phyloP scores from a whole-genome alignment of 2,329 filamentous ascomycete species.

The Colletotrichum sp. region DNA sequence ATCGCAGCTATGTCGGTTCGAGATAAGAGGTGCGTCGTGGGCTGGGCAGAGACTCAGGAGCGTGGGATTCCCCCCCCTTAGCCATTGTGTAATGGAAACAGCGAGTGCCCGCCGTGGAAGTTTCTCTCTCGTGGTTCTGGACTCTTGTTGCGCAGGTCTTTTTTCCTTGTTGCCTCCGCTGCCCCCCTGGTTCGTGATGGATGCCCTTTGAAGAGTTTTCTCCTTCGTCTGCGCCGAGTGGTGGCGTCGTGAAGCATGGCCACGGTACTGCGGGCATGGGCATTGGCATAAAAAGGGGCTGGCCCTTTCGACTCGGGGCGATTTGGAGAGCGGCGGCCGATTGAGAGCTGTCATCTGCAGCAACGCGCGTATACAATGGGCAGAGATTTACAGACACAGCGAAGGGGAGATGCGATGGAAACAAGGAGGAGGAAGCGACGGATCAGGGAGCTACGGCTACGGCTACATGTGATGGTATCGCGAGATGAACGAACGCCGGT shows the following conservation, averaged over 20 bases:
- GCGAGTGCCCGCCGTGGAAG: conserved; percentile 4
- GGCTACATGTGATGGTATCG: conserved; percentile 9
- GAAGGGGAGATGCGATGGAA: background rate
- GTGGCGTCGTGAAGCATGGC: background rate
- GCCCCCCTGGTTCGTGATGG: background rate
- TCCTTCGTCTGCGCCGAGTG: background rate
- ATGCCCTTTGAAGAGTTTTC: background rate
- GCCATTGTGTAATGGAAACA: conserved; percentile 21
- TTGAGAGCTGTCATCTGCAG: background rate
- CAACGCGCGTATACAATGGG: background rate
- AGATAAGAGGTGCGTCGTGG: conserved; percentile 15
- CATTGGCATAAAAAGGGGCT: background rate
- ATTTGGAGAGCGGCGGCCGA: background rate
- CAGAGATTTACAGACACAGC: background rate
- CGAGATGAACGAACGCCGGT: conserved; percentile 7
- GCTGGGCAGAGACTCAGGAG: background rate
- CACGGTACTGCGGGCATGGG: background rate
- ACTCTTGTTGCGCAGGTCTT: background rate
- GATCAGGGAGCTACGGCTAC: background rate
- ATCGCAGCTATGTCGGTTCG: conserved; percentile 21
- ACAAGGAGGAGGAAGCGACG: background rate
- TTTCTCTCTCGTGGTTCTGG: background rate
- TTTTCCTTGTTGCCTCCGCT: background rate
- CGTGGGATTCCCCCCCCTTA: conserved; percentile 7
- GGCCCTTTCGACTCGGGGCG: background rate